Percentiles rank a stretch among this genome's conserved stretches.
These are phyloP conservation scores for Friedmanniomyces simplex DNA, from an alignment of 495 filamentous ascomycete genomes.

Conservation along the genomic window DNA sequence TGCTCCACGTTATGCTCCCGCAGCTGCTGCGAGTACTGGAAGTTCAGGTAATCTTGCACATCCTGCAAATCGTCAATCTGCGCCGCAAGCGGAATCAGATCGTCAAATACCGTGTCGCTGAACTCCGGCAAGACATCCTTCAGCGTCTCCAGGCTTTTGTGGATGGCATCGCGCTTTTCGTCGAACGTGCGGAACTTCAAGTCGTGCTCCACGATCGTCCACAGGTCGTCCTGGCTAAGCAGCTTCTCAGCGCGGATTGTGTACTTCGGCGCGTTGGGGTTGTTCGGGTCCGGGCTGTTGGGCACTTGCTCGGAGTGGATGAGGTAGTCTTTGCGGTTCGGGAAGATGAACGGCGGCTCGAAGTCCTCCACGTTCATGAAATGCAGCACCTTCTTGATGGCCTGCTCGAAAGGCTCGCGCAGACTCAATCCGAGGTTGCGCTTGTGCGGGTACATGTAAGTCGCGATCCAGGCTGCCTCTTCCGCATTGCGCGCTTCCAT, in stretches of 20 bases:
- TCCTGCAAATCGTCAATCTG: conserved; percentile 93
- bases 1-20: conserved; percentile 53
- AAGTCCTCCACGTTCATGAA: conserved; percentile 87
- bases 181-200: conserved; percentile 84
- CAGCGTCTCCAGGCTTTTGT: conserved; percentile 64
- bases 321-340: conserved; percentile 94
- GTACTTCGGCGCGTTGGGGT: conserved; percentile 60
- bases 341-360: conserved; percentile 95
- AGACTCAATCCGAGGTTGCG: conserved; percentile 51
- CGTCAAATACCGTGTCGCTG: conserved; percentile 59
- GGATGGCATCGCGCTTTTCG: conserved; percentile 77
- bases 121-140: conserved; percentile 41
- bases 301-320: conserved; percentile 77
- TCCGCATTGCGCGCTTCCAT: conserved; percentile 49
- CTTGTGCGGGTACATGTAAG: conserved; percentile 79
- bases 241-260: conserved; percentile 75
- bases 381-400: conserved; percentile 85
- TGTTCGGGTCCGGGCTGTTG: conserved; percentile 39
- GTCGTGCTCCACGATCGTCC: conserved; percentile 88
- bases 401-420: conserved; percentile 70
- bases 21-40: conserved; percentile 75
- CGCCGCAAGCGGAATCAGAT: conserved; percentile 60
- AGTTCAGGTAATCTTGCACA: conserved; percentile 91
- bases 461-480: conserved; percentile 84
- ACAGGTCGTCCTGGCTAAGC: conserved; percentile 82